Evolutionary conservation across 139 green algal species (phyloP), one percentile per base, ranked within the genome.

Genomic region (Coccomyxa sp.): DNA sequence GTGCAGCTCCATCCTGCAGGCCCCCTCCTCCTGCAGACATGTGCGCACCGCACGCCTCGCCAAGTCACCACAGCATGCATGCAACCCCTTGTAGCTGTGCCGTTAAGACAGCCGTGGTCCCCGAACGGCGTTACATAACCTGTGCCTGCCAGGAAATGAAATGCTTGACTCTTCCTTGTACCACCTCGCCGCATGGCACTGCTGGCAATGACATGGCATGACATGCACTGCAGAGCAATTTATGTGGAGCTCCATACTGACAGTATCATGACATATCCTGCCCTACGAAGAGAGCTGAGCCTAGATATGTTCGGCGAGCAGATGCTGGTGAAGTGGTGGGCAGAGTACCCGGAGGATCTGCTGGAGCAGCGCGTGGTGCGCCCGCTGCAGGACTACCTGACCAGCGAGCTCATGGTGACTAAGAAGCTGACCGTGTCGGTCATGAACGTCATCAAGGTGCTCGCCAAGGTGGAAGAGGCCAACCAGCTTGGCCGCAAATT

Each of bases 361-460:
- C 91, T 97, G 71, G 83, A 90, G 79, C 59, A 76, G 74, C 87
- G 90, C 0, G 91, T 97, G 67, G 92, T 97, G 67, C 63, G 79
- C 38, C 93, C 93, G 17, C 88, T 96, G 80, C 93, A 96, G 84
- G 79, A 82, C 67, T 94, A 94, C 84, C 88, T 95, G 14, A 94
- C 89, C 13, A 87, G 92, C 45, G 95, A 98, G 92, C 91, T 97
- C 57, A 91, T 91, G 76, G 91, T 90, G 15, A 96, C 93, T 51
- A 97, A 96, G 90, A 96, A 96, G 88, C 90, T 97, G 13, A 97
- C 94, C 16, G 86, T 93, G 63, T 90, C 83, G 66, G 92, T 98
- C 57, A 98, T 98, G 95, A 95, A 95, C 76, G 90, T 87, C 51
- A 97, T 98, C 92, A 96, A 97, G 88, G 93, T 94, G 75, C 88